These are phyloP conservation scores for Axilococcus clingmanii DNA, from an alignment of 139 green algal species.

Conservation along the genomic window DNA sequence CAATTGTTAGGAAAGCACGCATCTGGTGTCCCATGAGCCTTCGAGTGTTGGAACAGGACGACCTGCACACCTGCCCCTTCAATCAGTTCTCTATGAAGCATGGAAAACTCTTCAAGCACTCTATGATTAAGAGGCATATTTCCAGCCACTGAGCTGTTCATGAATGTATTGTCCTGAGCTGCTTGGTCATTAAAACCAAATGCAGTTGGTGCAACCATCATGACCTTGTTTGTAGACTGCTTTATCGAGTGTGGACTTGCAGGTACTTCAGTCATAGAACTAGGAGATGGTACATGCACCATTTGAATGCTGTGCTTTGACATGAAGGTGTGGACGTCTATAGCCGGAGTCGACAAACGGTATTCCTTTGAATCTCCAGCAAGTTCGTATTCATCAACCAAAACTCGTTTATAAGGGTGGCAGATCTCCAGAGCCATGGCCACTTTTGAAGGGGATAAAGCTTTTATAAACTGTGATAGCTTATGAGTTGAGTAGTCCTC, in stretches of 20 bases:
- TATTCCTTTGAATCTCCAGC: slow-evolving; percentile 13
- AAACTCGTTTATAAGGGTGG: slow-evolving; percentile 28
- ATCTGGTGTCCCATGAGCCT: slow-evolving; percentile 80
- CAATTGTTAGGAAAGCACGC: slow-evolving; percentile 98
- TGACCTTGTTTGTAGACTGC: slow-evolving; percentile 74
- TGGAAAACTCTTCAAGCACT: slow-evolving; percentile 71
- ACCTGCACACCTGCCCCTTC: slow-evolving; percentile 51
- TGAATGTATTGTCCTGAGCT: slow-evolving; percentile 86
- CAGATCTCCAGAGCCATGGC: slow-evolving; percentile 31
- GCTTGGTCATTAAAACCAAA: slow-evolving; percentile 93
- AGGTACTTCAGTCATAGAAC: background rate
- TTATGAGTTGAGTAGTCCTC: too few relatives aligned
- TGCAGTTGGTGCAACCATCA: slow-evolving; percentile 91
- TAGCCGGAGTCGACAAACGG: slow-evolving; percentile 20
- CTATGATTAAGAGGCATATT: slow-evolving; percentile 8
- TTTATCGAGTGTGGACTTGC: background rate
- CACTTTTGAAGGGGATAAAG: too few relatives aligned
- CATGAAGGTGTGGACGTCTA: slow-evolving; percentile 29
- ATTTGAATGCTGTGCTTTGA: slow-evolving; percentile 20
- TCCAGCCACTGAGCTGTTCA: slow-evolving; percentile 43
- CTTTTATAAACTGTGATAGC: too few relatives aligned
- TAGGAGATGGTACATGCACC: slow-evolving; percentile 22
- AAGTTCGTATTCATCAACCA: slow-evolving; percentile 64
- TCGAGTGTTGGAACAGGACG: slow-evolving; percentile 53
- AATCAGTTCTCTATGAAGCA: slow-evolving; percentile 64